phyloP scores from a whole-genome alignment of 371 early-diverging fungal species.

The Saksenaea oblongispora region DNA sequence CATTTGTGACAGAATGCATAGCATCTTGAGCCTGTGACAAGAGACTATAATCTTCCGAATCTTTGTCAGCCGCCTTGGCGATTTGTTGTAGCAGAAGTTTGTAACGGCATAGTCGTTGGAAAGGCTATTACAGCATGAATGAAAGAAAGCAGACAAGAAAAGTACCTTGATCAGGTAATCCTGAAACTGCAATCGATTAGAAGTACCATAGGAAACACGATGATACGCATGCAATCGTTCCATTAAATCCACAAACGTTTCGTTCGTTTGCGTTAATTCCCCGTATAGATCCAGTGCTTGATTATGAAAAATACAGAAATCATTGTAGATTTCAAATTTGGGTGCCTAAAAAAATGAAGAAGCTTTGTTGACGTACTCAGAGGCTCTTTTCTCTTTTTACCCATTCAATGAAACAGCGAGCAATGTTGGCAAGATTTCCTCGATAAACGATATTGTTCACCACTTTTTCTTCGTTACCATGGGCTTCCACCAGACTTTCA shows the following conservation, averaged over 20 bases:
- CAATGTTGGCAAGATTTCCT: conserved; percentile 32
- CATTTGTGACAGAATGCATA: conserved; percentile 32
- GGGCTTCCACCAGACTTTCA: conserved; percentile 20
- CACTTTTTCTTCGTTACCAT: conserved; percentile 14
- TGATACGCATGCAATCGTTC: conserved; percentile 26
- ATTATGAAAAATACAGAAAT: conserved; percentile 47
- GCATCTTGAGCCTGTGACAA: conserved; percentile 30
- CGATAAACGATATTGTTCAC: conserved; percentile 11
- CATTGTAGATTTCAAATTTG: conserved; percentile 39
- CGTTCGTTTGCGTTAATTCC: conserved; percentile 25
- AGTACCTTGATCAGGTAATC: conserved; percentile 52
- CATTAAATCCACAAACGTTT: conserved; percentile 22
- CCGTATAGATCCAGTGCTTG: conserved; percentile 31
- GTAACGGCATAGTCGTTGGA: conserved; percentile 50
- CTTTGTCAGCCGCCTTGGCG: conserved; percentile 34
- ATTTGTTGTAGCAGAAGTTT: conserved; percentile 38
- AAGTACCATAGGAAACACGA: conserved; percentile 18
- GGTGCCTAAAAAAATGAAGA: conserved; percentile 24
- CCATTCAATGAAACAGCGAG: conserved; percentile 39
- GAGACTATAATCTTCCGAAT: conserved; percentile 25
- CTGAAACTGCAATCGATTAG: conserved; percentile 33
- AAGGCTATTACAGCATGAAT: conserved; percentile 26
- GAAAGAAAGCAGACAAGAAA: neutral
- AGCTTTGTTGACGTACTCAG: neutral
- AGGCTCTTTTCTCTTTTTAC: conserved; percentile 15